Evolutionary conservation across 2,329 filamentous ascomycete species (phyloP).

Genomic region (Remersonia thermophila): DNA sequence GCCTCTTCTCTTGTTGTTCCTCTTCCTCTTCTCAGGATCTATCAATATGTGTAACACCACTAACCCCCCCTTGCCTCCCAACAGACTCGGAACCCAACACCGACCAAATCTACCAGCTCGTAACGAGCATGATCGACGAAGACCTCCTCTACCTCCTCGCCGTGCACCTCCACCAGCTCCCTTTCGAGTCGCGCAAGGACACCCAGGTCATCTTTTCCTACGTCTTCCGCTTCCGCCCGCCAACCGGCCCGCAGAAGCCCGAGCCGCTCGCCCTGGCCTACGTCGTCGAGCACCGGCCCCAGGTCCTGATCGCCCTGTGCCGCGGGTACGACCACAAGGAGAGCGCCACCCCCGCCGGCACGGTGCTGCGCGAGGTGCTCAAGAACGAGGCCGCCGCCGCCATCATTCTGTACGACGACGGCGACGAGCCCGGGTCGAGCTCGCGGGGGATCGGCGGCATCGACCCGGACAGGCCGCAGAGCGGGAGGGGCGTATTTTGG

Average conservation of each 20-base stretch:
- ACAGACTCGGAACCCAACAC: constrained; percentile 75
- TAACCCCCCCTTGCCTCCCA: background rate
- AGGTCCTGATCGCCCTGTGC: constrained; percentile 79
- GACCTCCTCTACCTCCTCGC: constrained; percentile 80
- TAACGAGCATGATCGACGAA: constrained; percentile 75
- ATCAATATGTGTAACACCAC: background rate
- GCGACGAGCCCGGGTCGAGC: constrained; percentile 54
- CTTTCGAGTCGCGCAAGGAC: constrained; percentile 94
- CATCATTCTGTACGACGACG: constrained; percentile 86
- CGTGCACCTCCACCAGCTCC: constrained; percentile 67
- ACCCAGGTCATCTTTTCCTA: constrained; percentile 93
- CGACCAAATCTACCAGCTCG: constrained; percentile 77
- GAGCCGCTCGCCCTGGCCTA: constrained; percentile 82
- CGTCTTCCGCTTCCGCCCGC: constrained; percentile 77
- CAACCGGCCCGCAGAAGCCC: constrained; percentile 50
- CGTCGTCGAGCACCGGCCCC: constrained; percentile 73
- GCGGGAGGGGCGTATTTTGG: constrained; percentile 84
- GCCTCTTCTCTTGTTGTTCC: background rate
- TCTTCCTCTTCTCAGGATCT: background rate
- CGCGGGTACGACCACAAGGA: constrained; percentile 82
- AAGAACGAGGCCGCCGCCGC: constrained; percentile 88
- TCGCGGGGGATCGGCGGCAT: constrained; percentile 67
- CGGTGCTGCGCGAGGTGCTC: constrained; percentile 72
- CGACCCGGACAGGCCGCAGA: constrained; percentile 62
- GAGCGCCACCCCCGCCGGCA: constrained; percentile 82